A percentile compares a stretch with the other conserved stretches of the same genome.
phyloP scores from a whole-genome alignment of 257 asterid genomes.

The Linderniella brevidens region DNA sequence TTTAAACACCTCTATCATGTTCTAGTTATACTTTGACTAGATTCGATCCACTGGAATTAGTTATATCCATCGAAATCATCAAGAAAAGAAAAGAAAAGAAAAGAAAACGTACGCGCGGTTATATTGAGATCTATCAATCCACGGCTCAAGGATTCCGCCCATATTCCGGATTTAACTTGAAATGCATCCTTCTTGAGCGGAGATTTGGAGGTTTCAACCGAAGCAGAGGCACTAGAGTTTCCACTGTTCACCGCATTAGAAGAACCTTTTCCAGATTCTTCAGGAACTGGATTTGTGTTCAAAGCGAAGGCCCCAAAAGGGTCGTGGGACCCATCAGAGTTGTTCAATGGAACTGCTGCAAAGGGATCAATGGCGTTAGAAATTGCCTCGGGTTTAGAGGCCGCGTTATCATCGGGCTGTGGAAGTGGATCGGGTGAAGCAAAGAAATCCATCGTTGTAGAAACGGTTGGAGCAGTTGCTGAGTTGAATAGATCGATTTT shows the following conservation, averaged over 20 bases:
- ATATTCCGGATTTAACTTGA: constrained; percentile 92
- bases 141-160: constrained; percentile 97
- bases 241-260: constrained; percentile 16
- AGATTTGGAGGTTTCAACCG: constrained; percentile 11
- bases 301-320: constrained; percentile 41
- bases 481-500: constrained; percentile 60
- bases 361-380: constrained; percentile 51
- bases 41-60: too few species aligned
- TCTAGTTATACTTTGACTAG: too few species aligned
- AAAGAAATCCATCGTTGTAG: constrained; percentile 51
- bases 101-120: constrained; percentile 62
- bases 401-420: constrained; percentile 20
- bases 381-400: constrained; percentile 25
- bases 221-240: constrained; percentile 13
- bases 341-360: constrained; percentile 58
- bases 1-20: too few species aligned
- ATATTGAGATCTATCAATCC: constrained; percentile 90
- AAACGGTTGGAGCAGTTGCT: constrained; percentile 35
- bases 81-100: constrained; percentile 6
- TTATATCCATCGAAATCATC: neutral
- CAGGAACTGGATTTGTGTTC: constrained; percentile 12
- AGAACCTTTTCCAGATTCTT: constrained; percentile 15
- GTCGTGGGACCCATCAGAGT: constrained; percentile 37
- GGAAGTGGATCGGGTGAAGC: constrained; percentile 39
- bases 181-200: constrained; percentile 42